Evolutionary conservation across 306 rosid species (phyloP), one percentile per base, ranked within the genome.

Genomic region (Quercus wislizeni): DNA sequence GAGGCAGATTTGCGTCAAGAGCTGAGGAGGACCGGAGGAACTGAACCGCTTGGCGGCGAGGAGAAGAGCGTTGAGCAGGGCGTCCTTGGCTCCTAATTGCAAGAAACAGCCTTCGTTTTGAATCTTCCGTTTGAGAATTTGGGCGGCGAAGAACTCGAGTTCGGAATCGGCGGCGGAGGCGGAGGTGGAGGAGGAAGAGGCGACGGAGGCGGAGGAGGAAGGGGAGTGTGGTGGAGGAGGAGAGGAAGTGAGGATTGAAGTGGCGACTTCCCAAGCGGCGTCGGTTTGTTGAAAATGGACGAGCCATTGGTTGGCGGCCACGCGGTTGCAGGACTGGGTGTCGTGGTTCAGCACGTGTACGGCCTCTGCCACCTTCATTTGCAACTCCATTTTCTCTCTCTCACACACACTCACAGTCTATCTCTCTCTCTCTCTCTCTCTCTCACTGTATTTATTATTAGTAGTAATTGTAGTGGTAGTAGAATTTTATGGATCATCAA

Each of bases 281-380:
- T 87, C 89, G n/a, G 93, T 92, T 70, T 92, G 97, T 83, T 94
- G 98, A 78, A 94, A 94, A 85, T 94, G 97, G 82, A 94, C 98
- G 67, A 94, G 86, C 98, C 98, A 94, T 81, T 94, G 98, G 86
- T 94, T 94, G 12, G 98, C 98, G 61, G 98, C 98, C 83, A 94
- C 93, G 83, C 98, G 97, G 89, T 94, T 94, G 89, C 97, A 88
- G 41, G 98, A 94, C 79, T 92, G 93, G 51, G 85, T 77, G 65
- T 92, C 97, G 86, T 94, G 98, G 82, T 94, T 94, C 75, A 94
- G 89, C 62, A 94, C 97, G 76, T 87, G 93, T 71, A 94, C 97
- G 27, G 98, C 98, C 81, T 92, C 93, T 54, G 90, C 94, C 65
- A 94, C 98, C 82, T 94, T 91, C 90, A 87, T 82, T 76, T 90